Evolutionary conservation across 2,329 filamentous ascomycete species (phyloP).

Genomic region (Xylaria sp.): DNA sequence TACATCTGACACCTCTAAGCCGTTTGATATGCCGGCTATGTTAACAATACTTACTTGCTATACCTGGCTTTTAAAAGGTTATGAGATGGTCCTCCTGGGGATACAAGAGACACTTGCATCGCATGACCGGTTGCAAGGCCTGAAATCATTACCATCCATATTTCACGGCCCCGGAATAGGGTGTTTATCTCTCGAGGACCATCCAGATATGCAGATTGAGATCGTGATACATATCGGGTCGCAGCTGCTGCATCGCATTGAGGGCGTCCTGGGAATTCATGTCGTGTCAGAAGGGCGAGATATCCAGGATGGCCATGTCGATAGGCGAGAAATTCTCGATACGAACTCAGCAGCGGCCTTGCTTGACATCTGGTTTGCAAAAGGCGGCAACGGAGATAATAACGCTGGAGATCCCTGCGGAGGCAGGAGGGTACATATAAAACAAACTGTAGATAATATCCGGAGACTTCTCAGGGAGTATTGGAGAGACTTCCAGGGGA

Average conservation of each 20-base stretch:
- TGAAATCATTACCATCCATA: constrained; percentile 19
- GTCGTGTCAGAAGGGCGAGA: constrained; percentile 12
- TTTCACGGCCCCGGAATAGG: constrained; percentile 17
- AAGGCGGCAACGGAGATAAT: constrained; percentile 10
- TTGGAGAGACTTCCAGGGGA: constrained; percentile 16
- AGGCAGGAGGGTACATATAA: constrained; percentile 18
- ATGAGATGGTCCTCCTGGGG: constrained; percentile 20
- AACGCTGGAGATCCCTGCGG: constrained; percentile 12
- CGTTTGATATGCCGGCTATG: constrained; percentile 23
- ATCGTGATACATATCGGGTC: constrained; percentile 24
- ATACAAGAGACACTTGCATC: constrained; percentile 22
- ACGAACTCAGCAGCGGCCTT: constrained; percentile 15
- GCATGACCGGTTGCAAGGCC: constrained; percentile 17
- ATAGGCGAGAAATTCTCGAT: constrained; percentile 23
- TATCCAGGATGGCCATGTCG: background rate
- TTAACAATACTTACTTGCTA: constrained; percentile 27
- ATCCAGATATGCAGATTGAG: constrained; percentile 25
- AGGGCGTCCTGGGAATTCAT: constrained; percentile 20
- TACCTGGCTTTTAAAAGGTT: constrained; percentile 24
- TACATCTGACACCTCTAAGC: background rate
- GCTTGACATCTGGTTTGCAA: constrained; percentile 23
- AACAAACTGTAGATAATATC: constrained; percentile 23
- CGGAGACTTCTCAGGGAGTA: constrained; percentile 21
- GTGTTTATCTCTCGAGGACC: constrained; percentile 12
- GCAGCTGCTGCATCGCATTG: constrained; percentile 19